Conservation (phyloP, 2,329 filamentous ascomycete species). For the Endocalyx cinctus region DNA sequence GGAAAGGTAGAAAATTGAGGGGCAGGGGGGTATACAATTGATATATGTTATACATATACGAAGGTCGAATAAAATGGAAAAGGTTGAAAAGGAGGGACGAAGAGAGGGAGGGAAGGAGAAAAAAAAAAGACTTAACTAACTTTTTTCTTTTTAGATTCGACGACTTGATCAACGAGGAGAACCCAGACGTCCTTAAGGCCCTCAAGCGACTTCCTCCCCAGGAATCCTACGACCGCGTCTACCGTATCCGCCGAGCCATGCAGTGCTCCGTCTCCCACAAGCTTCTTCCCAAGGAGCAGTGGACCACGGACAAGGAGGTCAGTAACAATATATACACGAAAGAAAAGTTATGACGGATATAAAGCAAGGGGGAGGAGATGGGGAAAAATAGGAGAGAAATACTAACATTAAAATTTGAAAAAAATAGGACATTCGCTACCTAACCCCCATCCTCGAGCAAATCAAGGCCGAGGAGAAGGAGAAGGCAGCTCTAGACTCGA, state of each 20-base stretch:
- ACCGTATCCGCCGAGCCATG: constrained; percentile 91
- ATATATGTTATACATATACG: no score
- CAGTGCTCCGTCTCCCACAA: constrained; percentile 66
- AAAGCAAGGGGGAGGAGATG: neutral
- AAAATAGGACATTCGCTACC: constrained; percentile 48
- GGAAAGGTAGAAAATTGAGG: no score
- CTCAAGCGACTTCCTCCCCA: constrained; percentile 86
- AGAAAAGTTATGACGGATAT: no score
- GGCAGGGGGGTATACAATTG: no score
- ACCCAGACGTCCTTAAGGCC: constrained; percentile 77
- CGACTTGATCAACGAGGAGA: constrained; percentile 92
- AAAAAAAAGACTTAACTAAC: no score
- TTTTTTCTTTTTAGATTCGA: constrained; percentile 63
- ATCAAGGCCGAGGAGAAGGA: constrained; percentile 44
- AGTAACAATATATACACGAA: no score
- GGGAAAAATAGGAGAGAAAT: constrained; percentile 1
- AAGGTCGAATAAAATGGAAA: neutral
- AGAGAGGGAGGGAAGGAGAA: no score
- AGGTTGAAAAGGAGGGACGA: neutral
- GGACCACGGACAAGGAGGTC: constrained; percentile 55
- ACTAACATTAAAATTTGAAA: constrained; percentile 8
- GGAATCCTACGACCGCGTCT: constrained; percentile 94
- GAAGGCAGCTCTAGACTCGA: constrained; percentile 40
- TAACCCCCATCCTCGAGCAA: constrained; percentile 47
- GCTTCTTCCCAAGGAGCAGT: constrained; percentile 57